phyloP scores from a whole-genome alignment of 345 rosid species.

The Turnera subulata region DNA sequence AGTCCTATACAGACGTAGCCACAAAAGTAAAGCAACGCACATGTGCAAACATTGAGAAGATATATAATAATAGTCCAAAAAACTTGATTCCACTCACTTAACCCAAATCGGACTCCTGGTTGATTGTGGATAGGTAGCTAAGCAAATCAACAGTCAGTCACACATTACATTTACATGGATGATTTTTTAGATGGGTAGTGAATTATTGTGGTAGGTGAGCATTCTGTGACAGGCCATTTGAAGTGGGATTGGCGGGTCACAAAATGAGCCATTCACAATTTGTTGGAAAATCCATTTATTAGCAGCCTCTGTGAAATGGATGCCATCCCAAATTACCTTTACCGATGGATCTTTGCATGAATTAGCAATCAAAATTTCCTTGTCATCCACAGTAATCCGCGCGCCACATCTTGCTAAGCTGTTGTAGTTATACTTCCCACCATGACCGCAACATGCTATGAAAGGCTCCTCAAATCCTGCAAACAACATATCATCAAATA shows the following conservation, averaged over 20 bases:
- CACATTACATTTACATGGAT: no score
- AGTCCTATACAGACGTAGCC: no score
- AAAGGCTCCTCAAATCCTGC: conserved; percentile 50
- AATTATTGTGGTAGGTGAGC: no score
- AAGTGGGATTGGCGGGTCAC: conserved; percentile 51
- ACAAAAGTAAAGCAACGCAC: no score
- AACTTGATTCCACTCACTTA: no score
- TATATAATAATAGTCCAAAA: no score
- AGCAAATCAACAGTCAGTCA: no score
- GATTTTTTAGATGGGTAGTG: no score
- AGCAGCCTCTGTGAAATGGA: conserved; percentile 68
- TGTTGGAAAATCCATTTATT: conserved; percentile 50
- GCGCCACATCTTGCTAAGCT: conserved; percentile 43
- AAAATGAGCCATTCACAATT: conserved; percentile 39
- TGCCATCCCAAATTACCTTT: conserved; percentile 64
- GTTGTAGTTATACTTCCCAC: conserved; percentile 66
- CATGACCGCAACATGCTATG: conserved; percentile 65
- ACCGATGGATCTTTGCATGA: conserved; percentile 50
- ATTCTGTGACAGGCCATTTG: conserved; percentile 36
- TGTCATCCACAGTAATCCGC: conserved; percentile 35
- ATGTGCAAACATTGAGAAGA: no score
- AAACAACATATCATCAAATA: background rate
- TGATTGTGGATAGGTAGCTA: no score
- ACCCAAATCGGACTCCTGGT: no score
- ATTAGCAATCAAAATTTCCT: conserved; percentile 36